A percentile compares a stretch with the other conserved stretches of the same genome.
phyloP scores from a whole-genome alignment of 208 protist species.

The Strigomonas culicis region DNA sequence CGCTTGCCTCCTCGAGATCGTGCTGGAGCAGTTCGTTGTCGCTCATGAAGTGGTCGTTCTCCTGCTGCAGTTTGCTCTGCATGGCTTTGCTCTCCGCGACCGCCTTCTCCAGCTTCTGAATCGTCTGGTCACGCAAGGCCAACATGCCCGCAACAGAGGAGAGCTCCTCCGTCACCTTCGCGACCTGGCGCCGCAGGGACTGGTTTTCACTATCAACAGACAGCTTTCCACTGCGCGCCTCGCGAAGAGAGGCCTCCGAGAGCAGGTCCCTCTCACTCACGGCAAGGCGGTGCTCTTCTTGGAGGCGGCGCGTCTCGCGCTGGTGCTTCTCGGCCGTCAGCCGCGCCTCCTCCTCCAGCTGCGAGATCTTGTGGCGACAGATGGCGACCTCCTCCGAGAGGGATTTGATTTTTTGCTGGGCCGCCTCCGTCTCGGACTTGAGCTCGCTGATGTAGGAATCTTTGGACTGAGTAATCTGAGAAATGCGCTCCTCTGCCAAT shows the following conservation, averaged over 20 bases:
- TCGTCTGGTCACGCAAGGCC: slow-evolving; percentile 63
- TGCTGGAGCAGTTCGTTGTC: slow-evolving; percentile 43
- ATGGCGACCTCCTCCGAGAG: too few species aligned
- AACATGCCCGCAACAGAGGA: slow-evolving; percentile 59
- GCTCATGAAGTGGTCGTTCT: slow-evolving; percentile 40
- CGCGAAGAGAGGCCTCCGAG: slow-evolving; percentile 58
- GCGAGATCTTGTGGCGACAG: too few species aligned
- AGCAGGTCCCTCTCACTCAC: slow-evolving; percentile 66
- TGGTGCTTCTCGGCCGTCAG: slow-evolving; percentile 24
- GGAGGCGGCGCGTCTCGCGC: slow-evolving; percentile 53
- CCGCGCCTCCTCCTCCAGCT: not conserved
- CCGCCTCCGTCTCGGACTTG: slow-evolving; percentile 11
- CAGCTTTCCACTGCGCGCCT: slow-evolving; percentile 50
- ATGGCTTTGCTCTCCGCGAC: slow-evolving; percentile 26
- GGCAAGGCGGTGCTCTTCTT: slow-evolving; percentile 72
- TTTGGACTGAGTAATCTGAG: too few species aligned
- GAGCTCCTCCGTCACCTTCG: slow-evolving; percentile 59
- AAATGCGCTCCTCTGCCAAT: too few species aligned
- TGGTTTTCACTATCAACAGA: slow-evolving; percentile 72
- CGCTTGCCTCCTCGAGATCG: slow-evolving; percentile 40
- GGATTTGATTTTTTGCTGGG: slow-evolving; percentile 12
- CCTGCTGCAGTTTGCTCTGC: slow-evolving; percentile 36
- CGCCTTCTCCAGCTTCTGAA: slow-evolving; percentile 37
- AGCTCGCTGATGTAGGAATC: slow-evolving; percentile 15
- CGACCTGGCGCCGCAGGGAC: slow-evolving; percentile 63